Evolutionary conservation across 225 moss, liverwort and hornwort genomes (phyloP), one percentile per base, ranked within the genome.

Genomic region (Bryoerythrophyllum caledonicum): DNA sequence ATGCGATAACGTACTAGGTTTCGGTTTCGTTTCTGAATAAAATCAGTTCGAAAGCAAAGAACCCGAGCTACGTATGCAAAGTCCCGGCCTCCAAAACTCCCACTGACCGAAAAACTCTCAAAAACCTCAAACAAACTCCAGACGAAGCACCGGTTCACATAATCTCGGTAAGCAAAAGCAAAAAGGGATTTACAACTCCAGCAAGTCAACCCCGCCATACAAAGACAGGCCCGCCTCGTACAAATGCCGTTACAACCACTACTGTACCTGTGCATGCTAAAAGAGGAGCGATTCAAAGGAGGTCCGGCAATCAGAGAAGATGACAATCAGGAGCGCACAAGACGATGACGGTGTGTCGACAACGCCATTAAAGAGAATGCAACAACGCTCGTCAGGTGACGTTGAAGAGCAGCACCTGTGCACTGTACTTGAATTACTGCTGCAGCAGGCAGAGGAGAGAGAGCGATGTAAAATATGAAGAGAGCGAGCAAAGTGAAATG

Each of bases 301-400:
- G 12, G 37, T 25, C 38, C 65, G 23, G 5, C 19, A 63, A 55
- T 2, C 4, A 2, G 20, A 54, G 70, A 55, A 30, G 75, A 66
- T 30, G 66, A 57, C 44, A 66, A 10, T 10, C 14, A 13, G 44
- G 71, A 38, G 37, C 17, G 12, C 56, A 55, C 2, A 53, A 1
- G 67, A 78, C 74, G 30, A 74, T 14, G 44, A 44, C 13, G 12
- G 16, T 32, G 49, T 78, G 70, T 74, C 81, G 81, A 78, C 84
- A 84, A 61, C 48, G 57, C 8, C 77, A 81, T 70, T 66, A 55
- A 44, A 74, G 48, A 17, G 3, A n/a, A 56, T 20, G 6, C 20
- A 61, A 71, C 77, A 74, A 19, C 52, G 19, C 20, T 52, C 19
- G 78, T 60, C 71, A 80, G 53, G 38, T 70, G 26, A 70, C 80